These are phyloP conservation scores for Choiromyces venosus DNA, from an alignment of 495 filamentous ascomycete species.

Conservation along the genomic window DNA sequence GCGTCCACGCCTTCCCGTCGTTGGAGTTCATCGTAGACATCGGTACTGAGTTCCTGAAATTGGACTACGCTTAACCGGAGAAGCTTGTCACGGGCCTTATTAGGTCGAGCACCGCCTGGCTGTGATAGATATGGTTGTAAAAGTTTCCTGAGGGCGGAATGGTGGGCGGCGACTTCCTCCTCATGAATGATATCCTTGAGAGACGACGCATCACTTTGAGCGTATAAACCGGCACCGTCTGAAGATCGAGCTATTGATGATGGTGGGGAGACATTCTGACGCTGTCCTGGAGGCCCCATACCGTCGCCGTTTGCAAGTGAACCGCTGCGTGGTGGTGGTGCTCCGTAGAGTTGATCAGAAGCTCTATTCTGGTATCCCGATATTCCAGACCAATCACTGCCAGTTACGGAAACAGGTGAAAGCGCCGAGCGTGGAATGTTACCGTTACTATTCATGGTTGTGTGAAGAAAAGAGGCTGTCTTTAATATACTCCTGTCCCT, in stretches of 20 bases:
- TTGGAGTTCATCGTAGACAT: conserved; percentile 92
- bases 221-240: conserved; percentile 62
- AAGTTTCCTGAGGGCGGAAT: conserved; percentile 70
- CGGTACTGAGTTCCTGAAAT: conserved; percentile 93
- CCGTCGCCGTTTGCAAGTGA: conserved; percentile 19
- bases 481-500: neutral
- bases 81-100: conserved; percentile 87
- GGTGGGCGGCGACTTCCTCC: conserved; percentile 72
- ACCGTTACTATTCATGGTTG: conserved; percentile 23
- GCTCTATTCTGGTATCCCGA: conserved; percentile 59
- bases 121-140: conserved; percentile 49
- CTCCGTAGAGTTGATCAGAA: conserved; percentile 30
- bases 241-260: conserved; percentile 78
- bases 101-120: conserved; percentile 65
- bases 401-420: conserved; percentile 44
- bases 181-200: conserved; percentile 55
- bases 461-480: neutral
- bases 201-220: conserved; percentile 52
- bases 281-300: conserved; percentile 58
- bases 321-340: conserved; percentile 21
- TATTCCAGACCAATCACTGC: conserved; percentile 83
- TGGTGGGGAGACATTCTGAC: conserved; percentile 72
- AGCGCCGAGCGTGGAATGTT: conserved; percentile 36
- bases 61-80: conserved; percentile 81
- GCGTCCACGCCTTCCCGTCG: conserved; percentile 57